Conservation (phyloP, 306 rosid species). For the Gastrolobium villosum region DNA sequence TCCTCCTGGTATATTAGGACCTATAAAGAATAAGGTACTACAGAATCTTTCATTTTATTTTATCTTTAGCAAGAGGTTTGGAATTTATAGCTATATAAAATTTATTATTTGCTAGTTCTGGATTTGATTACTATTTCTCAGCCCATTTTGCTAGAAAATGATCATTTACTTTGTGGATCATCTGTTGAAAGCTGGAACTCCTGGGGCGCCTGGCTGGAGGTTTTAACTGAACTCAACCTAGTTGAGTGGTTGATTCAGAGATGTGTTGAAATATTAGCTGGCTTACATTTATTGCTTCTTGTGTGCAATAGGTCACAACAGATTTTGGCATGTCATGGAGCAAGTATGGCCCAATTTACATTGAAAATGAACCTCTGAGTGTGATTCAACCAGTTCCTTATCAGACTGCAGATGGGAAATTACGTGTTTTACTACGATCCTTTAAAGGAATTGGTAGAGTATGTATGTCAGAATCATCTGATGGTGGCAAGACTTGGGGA, state of each 20-base stretch:
- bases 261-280: constrained; percentile 36
- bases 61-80: constrained; percentile 25
- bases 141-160: constrained; percentile 93
- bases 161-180: constrained; percentile 85
- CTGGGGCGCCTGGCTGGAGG: constrained; percentile 99
- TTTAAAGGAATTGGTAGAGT: constrained; percentile 68
- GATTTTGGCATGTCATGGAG: constrained; percentile 82
- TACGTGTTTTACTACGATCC: constrained; percentile 86
- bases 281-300: constrained; percentile 48
- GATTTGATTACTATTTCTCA: constrained; percentile 49
- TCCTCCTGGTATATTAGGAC: constrained; percentile 98
- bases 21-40: constrained; percentile 91
- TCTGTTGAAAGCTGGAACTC: constrained; percentile 99
- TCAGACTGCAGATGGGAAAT: constrained; percentile 72
- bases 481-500: constrained; percentile 86
- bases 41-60: constrained; percentile 34
- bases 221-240: constrained; percentile 45
- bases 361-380: constrained; percentile 72
- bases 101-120: constrained; percentile 26
- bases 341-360: constrained; percentile 88
- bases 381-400: constrained; percentile 97
- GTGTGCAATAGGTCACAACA: constrained; percentile 65
- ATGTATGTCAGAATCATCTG: constrained; percentile 83
- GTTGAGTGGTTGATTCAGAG: constrained; percentile 24
- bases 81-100: constrained; percentile 4